phyloP scores from a whole-genome alignment of 495 filamentous ascomycete genomes.

The Annulohypoxylon moriforme region DNA sequence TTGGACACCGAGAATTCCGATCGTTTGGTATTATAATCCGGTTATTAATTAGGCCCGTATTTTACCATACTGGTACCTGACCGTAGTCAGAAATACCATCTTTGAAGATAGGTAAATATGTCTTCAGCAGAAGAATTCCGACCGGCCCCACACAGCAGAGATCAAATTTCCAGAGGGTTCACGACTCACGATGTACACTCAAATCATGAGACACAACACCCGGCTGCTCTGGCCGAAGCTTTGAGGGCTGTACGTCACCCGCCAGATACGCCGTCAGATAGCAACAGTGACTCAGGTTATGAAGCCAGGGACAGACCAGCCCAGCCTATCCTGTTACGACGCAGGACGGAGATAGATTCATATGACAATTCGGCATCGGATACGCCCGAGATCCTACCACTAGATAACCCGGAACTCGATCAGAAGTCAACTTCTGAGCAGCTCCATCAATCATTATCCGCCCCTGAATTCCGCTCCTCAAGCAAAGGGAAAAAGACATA shows the following conservation, averaged over 20 bases:
- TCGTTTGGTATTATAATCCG: not conserved
- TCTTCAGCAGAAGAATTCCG: slow-evolving; percentile 14
- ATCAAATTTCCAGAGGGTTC: not conserved
- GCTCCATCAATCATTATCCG: slow-evolving; percentile 14
- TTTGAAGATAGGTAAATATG: slow-evolving; percentile 28
- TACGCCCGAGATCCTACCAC: slow-evolving; percentile 34
- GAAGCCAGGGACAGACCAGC: slow-evolving; percentile 24
- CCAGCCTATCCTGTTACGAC: slow-evolving; percentile 32
- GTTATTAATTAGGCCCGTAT: not conserved
- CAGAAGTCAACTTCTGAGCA: slow-evolving; percentile 24
- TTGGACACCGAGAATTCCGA: not conserved
- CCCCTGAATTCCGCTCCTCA: slow-evolving; percentile 8
- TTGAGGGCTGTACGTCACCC: slow-evolving; percentile 30
- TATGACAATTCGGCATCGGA: slow-evolving; percentile 37
- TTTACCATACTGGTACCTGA: not conserved
- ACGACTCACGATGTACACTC: slow-evolving; percentile 3
- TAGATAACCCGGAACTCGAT: slow-evolving; percentile 12
- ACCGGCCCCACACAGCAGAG: not conserved
- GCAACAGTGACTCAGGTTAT: slow-evolving; percentile 34
- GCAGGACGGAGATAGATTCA: slow-evolving; percentile 28
- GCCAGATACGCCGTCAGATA: slow-evolving; percentile 38
- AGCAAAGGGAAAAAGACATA: slow-evolving; percentile 49
- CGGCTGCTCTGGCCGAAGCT: slow-evolving; percentile 31
- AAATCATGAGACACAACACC: slow-evolving; percentile 32
- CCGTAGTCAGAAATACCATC: not conserved